A percentile compares a stretch with the other conserved stretches of the same genome.
Evolutionary conservation across 352 stramenopile genomes (phyloP).

Genomic region (Chrysophaeum taylorii): DNA sequence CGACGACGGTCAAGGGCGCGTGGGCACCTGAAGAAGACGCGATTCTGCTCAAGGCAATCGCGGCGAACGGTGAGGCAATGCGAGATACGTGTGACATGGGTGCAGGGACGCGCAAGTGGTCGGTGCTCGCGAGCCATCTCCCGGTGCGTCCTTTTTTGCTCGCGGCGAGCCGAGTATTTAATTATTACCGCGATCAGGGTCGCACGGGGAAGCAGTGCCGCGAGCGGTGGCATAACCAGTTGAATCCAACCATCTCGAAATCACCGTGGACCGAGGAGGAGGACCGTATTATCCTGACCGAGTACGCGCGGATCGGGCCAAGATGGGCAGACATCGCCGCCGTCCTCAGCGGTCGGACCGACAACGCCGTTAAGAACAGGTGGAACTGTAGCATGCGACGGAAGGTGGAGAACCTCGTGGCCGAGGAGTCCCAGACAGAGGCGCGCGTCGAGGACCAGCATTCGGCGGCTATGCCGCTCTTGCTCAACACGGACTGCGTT

Average conservation of each 20-base stretch:
- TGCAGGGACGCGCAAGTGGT: slow-evolving; percentile 56
- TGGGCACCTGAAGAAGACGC: slow-evolving; percentile 54
- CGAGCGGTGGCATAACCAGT: slow-evolving; percentile 79
- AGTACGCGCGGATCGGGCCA: slow-evolving; percentile 66
- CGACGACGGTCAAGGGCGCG: slow-evolving; percentile 49
- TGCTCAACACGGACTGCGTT: neutral
- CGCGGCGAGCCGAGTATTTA: too few relatives aligned
- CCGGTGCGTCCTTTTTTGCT: too few relatives aligned
- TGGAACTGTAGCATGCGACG: slow-evolving; percentile 52
- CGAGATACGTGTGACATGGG: too few relatives aligned
- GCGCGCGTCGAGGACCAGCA: neutral
- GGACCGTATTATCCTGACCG: slow-evolving; percentile 50
- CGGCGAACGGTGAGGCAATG: slow-evolving; percentile 48
- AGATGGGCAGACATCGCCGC: slow-evolving; percentile 96
- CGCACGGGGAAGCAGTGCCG: slow-evolving; percentile 76
- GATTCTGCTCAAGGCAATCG: slow-evolving; percentile 45
- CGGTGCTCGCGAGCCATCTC: slow-evolving; percentile 75
- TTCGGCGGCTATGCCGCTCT: neutral
- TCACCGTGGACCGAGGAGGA: slow-evolving; percentile 63
- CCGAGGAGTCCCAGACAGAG: neutral
- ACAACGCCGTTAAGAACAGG: slow-evolving; percentile 96
- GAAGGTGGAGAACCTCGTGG: slow-evolving; percentile 2
- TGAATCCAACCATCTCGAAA: slow-evolving; percentile 65
- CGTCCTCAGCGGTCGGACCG: slow-evolving; percentile 81
- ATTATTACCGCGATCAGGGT: too few relatives aligned